Evolutionary conservation across 2,329 filamentous ascomycete genomes (phyloP), one percentile per base, ranked within the genome.

Genomic region (Hysterium pulicare): DNA sequence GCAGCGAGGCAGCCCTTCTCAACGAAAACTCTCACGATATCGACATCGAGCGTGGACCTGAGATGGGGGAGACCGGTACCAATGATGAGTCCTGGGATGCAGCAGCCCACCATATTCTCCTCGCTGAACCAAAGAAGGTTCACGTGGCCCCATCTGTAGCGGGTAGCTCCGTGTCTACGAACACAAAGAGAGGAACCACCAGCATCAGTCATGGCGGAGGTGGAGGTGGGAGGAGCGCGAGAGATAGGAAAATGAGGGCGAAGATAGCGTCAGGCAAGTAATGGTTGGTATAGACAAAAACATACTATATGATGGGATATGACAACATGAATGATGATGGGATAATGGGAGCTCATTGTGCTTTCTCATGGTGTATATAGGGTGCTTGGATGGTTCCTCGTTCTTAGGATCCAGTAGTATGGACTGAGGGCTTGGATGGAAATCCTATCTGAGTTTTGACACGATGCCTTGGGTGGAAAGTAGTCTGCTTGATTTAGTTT

Each of bases 201-300:
- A 37, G 36, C n/a, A 26, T 8, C 22, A 13, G 31, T 15, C n/a
- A n/a, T 13, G 35, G 28, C 8, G 35, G 34, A 17, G 44, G 42
- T 1, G 58, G 55, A 17, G 55, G 55, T 7, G 58, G 57, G 1
- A 50, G 57, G 32, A 59, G 54, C 40, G 57, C 57, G 7, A 41
- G 45, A 33, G 57, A 62, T 51, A 38, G 56, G 33, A 51, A 46
- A 43, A 47, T 37, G 5, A 66, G 62, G 45, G 61, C 61, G 4
- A 60, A 61, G 32, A 7, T 28, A 13, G 24, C 24, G 26, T 30
- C 9, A 30, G n/a, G 26, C 26, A n/a, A 30, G 26, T n/a, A n/a
- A n/a, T n/a, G n/a, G n/a, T n/a, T n/a, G n/a, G n/a, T n/a, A n/a
- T n/a, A n/a, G n/a, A n/a, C n/a, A n/a, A n/a, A n/a, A n/a, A n/a